Percentiles rank a stretch among this genome's conserved stretches.
Evolutionary conservation across 2,329 filamentous ascomycete species (phyloP).

Genomic region (Diaporthe citrichinensis): DNA sequence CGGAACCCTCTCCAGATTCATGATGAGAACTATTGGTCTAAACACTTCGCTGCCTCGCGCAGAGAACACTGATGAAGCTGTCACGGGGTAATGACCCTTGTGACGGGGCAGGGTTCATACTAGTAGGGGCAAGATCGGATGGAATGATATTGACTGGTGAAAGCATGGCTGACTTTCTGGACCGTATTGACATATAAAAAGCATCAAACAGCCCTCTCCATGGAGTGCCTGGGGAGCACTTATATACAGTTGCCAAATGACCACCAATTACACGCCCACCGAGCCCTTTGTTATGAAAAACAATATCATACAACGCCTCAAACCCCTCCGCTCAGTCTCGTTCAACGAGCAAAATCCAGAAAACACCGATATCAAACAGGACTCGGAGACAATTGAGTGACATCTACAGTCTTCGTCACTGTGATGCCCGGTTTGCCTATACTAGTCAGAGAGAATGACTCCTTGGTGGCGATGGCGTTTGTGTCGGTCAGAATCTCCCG

Average conservation of each 20-base stretch:
- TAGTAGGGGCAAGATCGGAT: background rate
- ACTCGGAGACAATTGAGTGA: constrained; percentile 30
- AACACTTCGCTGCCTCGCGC: background rate
- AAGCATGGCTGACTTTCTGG: background rate
- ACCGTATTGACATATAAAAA: constrained; percentile 3
- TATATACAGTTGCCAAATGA: constrained; percentile 17
- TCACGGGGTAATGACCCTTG: background rate
- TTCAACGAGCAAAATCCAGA: constrained; percentile 12
- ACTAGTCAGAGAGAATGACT: constrained; percentile 27
- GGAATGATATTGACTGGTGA: background rate
- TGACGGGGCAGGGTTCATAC: background rate
- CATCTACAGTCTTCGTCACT: constrained; percentile 41
- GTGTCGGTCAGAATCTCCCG: constrained; percentile 36
- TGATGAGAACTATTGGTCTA: background rate
- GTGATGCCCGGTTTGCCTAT: constrained; percentile 40
- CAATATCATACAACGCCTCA: constrained; percentile 4
- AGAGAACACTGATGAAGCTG: background rate
- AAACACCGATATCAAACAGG: constrained; percentile 19
- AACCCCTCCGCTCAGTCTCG: constrained; percentile 5
- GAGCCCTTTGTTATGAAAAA: background rate
- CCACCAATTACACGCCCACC: background rate
- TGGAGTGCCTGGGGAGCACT: background rate
- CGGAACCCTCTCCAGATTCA: background rate
- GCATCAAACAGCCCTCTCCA: background rate
- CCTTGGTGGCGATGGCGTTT: constrained; percentile 27